Percentiles rank a stretch among this genome's conserved stretches.
phyloP scores from a whole-genome alignment of 164 flowering plant genomes.

The Berberis thunbergii region DNA sequence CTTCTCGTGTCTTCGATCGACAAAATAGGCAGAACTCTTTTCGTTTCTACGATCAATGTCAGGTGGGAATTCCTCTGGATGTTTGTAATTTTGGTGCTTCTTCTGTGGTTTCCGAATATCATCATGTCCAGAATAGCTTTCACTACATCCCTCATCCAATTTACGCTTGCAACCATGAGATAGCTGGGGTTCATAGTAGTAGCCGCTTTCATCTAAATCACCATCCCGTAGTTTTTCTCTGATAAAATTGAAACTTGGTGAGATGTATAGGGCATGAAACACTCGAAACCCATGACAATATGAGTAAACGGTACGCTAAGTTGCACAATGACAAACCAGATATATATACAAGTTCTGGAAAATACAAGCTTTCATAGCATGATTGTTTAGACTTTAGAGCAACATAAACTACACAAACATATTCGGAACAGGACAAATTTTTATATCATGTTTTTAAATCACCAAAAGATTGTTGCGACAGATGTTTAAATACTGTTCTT shows the following conservation, averaged over 20 bases:
- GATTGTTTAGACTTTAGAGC: no score
- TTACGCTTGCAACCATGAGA: slow-evolving; percentile 21
- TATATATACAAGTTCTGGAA: no score
- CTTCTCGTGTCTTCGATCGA: slow-evolving; percentile 21
- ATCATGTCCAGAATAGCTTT: slow-evolving; percentile 29
- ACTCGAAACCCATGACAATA: no score
- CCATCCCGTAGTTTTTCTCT: slow-evolving; percentile 24
- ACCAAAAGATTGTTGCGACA: no score
- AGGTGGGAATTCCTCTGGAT: slow-evolving; percentile 19
- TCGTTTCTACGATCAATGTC: slow-evolving; percentile 16
- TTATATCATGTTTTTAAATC: no score
- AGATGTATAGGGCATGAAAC: no score
- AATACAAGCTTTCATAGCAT: no score
- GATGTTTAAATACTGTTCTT: no score
- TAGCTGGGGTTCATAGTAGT: slow-evolving; percentile 16
- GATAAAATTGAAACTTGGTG: neutral
- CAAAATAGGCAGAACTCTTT: slow-evolving; percentile 13
- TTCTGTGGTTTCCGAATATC: slow-evolving; percentile 19
- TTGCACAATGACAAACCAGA: no score
- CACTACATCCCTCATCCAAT: slow-evolving; percentile 17
- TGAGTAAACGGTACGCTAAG: no score
- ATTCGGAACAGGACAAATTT: no score
- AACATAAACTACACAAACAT: no score
- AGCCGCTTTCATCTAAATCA: slow-evolving; percentile 11
- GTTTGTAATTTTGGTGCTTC: slow-evolving; percentile 15